Evolutionary conservation across 2,329 filamentous ascomycete genomes (phyloP).

Genomic region (Lasiodiplodia sp.): DNA sequence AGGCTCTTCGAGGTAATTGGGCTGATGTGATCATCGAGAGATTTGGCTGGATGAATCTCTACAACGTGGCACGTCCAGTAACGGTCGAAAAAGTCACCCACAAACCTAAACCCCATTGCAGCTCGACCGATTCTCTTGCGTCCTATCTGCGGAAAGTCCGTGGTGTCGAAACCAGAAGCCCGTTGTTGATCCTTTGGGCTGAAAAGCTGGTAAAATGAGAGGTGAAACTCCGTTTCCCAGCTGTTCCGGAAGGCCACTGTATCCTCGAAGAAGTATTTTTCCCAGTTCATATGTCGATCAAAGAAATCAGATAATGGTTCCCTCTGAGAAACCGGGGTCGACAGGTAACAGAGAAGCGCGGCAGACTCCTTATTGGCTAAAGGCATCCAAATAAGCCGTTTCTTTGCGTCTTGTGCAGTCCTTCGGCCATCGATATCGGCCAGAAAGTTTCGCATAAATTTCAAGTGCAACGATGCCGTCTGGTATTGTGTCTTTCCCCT

Average conservation of each 20-base stretch:
- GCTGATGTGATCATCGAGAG: not conserved
- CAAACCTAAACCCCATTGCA: conserved; percentile 39
- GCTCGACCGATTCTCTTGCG: conserved; percentile 31
- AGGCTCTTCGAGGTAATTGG: not conserved
- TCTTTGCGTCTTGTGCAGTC: conserved; percentile 14
- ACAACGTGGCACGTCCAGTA: conserved; percentile 45
- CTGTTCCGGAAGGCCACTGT: conserved; percentile 36
- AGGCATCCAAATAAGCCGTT: conserved; percentile 21
- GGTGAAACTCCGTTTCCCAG: conserved; percentile 44
- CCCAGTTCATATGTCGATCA: conserved; percentile 34
- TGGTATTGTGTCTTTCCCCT: not conserved
- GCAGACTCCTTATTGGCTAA: not conserved
- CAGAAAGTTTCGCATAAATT: not conserved
- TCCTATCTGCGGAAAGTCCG: not conserved
- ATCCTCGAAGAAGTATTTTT: conserved; percentile 38
- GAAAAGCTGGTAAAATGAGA: conserved; percentile 37
- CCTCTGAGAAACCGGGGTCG: conserved; percentile 31
- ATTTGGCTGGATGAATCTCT: conserved; percentile 30
- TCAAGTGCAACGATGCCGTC: not conserved
- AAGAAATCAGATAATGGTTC: conserved; percentile 34
- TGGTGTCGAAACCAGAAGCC: not conserved
- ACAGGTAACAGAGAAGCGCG: conserved; percentile 32
- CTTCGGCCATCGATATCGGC: not conserved
- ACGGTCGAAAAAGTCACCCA: conserved; percentile 44
- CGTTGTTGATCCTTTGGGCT: not conserved